Conservation (phyloP, 2,329 filamentous ascomycete species). For the Aspergillus sp. region DNA sequence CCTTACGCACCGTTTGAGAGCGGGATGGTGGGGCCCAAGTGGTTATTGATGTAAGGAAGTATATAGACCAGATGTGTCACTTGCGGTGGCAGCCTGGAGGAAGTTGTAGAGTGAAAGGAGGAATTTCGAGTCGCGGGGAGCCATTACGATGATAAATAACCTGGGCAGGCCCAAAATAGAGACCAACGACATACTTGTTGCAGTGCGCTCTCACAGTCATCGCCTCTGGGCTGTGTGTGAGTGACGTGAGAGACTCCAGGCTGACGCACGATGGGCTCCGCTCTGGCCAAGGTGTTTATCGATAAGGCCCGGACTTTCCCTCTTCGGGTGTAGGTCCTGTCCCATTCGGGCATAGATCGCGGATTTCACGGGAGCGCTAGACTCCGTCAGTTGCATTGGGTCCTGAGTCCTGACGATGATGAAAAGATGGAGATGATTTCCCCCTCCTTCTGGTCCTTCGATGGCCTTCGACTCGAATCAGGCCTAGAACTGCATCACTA, state of each 20-base stretch:
- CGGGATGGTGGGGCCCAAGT: conserved; percentile 12
- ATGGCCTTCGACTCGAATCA: not conserved
- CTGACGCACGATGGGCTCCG: conserved; percentile 29
- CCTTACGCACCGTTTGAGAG: conserved; percentile 13
- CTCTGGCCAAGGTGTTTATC: conserved; percentile 18
- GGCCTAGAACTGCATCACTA: not conserved
- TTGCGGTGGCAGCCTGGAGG: not conserved
- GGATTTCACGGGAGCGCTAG: conserved; percentile 16
- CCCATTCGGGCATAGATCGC: conserved; percentile 11
- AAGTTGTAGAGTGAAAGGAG: not conserved
- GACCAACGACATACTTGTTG: not conserved
- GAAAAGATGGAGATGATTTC: conserved; percentile 8
- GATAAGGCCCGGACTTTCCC: conserved; percentile 15
- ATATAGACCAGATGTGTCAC: not conserved
- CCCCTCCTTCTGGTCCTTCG: not conserved
- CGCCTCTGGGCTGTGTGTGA: conserved; percentile 5
- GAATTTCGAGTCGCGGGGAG: not conserved
- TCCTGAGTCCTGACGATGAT: conserved; percentile 11
- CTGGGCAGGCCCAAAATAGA: not conserved
- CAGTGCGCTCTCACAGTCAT: not conserved
- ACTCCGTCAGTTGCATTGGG: conserved; percentile 20
- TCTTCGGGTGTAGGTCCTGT: conserved; percentile 4
- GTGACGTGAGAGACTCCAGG: conserved; percentile 24
- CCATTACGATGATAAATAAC: not conserved
- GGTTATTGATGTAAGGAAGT: conserved; percentile 4